Evolutionary conservation across 345 rosid species (phyloP).

Genomic region (Citrus unshiu): DNA sequence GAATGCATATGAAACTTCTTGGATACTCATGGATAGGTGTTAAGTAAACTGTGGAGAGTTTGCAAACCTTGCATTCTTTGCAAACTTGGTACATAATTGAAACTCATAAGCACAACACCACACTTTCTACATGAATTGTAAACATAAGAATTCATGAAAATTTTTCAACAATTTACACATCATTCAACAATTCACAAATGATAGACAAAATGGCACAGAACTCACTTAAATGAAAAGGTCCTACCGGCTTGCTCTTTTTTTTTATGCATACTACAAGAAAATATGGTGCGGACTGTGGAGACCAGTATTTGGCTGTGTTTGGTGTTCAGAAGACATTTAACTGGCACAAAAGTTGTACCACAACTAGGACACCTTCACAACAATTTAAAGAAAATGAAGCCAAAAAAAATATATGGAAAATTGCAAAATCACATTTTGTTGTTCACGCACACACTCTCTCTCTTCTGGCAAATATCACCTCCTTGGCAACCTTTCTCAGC

Average conservation of each 20-base stretch:
- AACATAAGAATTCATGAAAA: not conserved
- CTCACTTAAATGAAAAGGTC: not conserved
- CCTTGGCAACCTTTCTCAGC: not conserved
- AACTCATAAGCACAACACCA: not conserved
- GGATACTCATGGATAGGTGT: not conserved
- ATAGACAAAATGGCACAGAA: not conserved
- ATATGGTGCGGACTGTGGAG: not conserved
- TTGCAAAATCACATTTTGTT: not conserved
- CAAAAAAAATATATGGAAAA: not conserved
- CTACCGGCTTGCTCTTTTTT: not conserved
- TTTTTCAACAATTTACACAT: not conserved
- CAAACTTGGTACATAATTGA: too few relatives aligned
- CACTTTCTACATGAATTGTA: not conserved
- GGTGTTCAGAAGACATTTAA: not conserved
- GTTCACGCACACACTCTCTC: not conserved
- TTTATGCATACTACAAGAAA: too few relatives aligned
- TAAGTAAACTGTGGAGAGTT: not conserved
- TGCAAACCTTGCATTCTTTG: not conserved
- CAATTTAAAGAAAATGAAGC: not conserved
- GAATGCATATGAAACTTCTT: not conserved
- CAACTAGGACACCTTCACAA: not conserved
- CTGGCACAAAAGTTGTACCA: not conserved
- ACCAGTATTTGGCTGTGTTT: not conserved
- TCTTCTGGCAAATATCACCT: not conserved
- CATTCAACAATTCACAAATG: not conserved